Evolutionary conservation across 140 eudicot species (phyloP).

Genomic region (Oenanthe javanica): DNA sequence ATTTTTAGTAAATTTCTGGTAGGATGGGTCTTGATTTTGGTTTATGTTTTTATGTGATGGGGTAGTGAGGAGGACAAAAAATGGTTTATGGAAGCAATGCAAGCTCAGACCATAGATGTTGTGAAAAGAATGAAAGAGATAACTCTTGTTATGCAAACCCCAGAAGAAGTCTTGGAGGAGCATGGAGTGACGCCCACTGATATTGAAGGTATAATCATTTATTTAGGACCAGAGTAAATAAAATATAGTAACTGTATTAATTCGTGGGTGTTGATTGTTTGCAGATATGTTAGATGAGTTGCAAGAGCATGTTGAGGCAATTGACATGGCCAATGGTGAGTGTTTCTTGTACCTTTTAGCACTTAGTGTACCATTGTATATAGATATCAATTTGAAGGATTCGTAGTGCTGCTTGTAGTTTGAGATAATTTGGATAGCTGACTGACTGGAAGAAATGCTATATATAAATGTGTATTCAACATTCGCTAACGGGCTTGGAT

Average conservation of each 20-base stretch:
- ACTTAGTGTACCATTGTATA: neutral
- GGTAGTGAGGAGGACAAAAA: constrained; percentile 74
- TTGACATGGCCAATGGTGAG: constrained; percentile 95
- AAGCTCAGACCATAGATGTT: constrained; percentile 84
- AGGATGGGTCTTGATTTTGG: neutral
- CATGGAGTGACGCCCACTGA: constrained; percentile 80
- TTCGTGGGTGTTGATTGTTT: neutral
- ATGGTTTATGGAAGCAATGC: constrained; percentile 99
- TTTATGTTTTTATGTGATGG: neutral
- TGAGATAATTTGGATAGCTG: neutral
- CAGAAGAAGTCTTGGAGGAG: constrained; percentile 54
- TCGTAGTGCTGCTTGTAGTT: neutral
- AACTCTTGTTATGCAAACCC: constrained; percentile 85
- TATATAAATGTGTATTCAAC: neutral
- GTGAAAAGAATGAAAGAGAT: constrained; percentile 89
- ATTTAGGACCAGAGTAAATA: neutral
- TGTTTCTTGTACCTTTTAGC: neutral
- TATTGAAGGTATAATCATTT: constrained; percentile 49
- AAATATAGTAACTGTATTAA: neutral
- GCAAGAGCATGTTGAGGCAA: constrained; percentile 90
- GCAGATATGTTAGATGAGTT: constrained; percentile 88
- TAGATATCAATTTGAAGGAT: no score
- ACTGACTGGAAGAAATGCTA: neutral
- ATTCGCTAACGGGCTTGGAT: neutral
- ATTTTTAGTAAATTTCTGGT: neutral